These are phyloP conservation scores for Harringtonia lauricola DNA, from an alignment of 2,329 filamentous ascomycete species.

Conservation along the genomic window DNA sequence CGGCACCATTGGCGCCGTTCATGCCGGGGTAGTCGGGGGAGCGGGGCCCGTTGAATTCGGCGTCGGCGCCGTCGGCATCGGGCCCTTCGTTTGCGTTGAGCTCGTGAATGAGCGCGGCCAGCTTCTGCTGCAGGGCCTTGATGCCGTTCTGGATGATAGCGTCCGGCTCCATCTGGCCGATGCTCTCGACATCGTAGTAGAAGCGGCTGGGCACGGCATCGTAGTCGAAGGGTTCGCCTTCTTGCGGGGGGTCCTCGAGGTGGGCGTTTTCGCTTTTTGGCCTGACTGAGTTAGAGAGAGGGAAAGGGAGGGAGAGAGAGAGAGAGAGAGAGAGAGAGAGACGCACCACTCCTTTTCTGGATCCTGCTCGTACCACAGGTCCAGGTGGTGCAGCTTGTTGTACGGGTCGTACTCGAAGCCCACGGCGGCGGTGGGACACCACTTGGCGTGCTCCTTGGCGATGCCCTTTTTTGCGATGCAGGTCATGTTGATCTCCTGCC, in stretches of 20 bases:
- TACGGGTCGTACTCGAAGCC: constrained; percentile 98
- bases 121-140: constrained; percentile 77
- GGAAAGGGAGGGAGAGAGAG: neutral
- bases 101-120: constrained; percentile 58
- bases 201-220: constrained; percentile 75
- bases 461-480: constrained; percentile 98
- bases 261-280: constrained; percentile 70
- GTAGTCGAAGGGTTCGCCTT: constrained; percentile 84
- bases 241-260: constrained; percentile 68
- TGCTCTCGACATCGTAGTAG: constrained; percentile 88
- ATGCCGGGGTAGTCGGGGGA: constrained; percentile 58
- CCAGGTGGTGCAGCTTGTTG: constrained; percentile 86
- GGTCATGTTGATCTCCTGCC: constrained; percentile 79
- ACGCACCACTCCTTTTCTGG: constrained; percentile 73
- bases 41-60: constrained; percentile 51
- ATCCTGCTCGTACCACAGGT: constrained; percentile 91
- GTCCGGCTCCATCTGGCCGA: constrained; percentile 81
- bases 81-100: constrained; percentile 35
- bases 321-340: neutral
- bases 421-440: constrained; percentile 84
- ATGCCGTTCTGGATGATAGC: constrained; percentile 83
- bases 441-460: constrained; percentile 97
- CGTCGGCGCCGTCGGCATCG: constrained; percentile 23
- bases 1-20: constrained; percentile 22
- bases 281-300: constrained; percentile 31